Evolutionary conservation across 1,284 basidiomycete genomes (phyloP), one percentile per base, ranked within the genome.

Genomic region (Malassezia yamatoensis): DNA sequence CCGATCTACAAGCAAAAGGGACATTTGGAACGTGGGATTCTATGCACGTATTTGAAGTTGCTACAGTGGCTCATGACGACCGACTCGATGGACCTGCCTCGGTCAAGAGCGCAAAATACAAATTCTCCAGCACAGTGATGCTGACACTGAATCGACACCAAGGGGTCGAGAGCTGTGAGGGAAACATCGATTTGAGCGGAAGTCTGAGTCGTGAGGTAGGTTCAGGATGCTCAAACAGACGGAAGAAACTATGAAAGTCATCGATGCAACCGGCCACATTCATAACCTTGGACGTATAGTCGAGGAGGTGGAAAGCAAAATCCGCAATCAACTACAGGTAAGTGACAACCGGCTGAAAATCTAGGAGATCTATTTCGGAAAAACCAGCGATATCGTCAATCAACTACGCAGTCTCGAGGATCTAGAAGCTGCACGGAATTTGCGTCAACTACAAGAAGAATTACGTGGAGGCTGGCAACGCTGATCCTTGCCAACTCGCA

Each of bases 291-390:
- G 94, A 4, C 83, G 82, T 63, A 86, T 96, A 83, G 85, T 99
- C 64, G 94, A 99, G 77, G 93, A 96, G 64, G 91, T 93, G 86
- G 94, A 99, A 78, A 88, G 90, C 74, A 96, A 96, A 79, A 91
- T 96, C 86, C 83, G 94, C 45, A 96, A 94, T 76, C 80, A 90
- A 57, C 80, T 99, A 44, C 88, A 93, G 43, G 43, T 45, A 15
- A 13, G 43, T 29, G 13, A 6, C 2, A 9, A 13, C 6, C 16
- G 15, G 16, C 43, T 45, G 24, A 45, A 45, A 15, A 10, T 33
- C 21, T 20, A 45, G 72, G 89, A 94, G 78, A 93, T 98, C 15
- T 96, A 96, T 78, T 96, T 96, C 78, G 90, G 89, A 54, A 98
- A 99, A 79, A 96, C 91, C 42, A 84, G 87, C 63, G 93, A 98